phyloP scores from a whole-genome alignment of 805 yeast species.

The Metschnikowia similis region DNA sequence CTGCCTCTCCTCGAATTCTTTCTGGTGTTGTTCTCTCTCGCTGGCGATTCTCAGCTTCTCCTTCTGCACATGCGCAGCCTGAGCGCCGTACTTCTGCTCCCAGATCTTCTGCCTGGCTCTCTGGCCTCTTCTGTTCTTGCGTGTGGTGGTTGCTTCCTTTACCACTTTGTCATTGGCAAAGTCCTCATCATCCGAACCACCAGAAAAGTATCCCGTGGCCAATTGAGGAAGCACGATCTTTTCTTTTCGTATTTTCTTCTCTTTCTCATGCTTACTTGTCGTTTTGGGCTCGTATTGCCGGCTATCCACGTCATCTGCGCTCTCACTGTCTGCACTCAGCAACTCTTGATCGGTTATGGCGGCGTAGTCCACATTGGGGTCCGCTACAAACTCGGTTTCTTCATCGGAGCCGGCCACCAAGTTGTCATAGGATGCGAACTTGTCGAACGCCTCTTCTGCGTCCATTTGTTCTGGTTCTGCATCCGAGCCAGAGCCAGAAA shows the following conservation, averaged over 20 bases:
- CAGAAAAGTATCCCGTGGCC: slow-evolving; percentile 79
- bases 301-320: neutral
- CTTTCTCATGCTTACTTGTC: slow-evolving; percentile 13
- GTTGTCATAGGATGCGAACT: slow-evolving; percentile 34
- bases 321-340: neutral
- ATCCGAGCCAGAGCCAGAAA: neutral
- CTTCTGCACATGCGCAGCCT: slow-evolving; percentile 78
- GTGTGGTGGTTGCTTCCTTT: slow-evolving; percentile 48
- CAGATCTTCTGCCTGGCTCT: slow-evolving; percentile 95
- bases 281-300: slow-evolving; percentile 8
- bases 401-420: slow-evolving; percentile 43
- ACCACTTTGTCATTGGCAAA: slow-evolving; percentile 46
- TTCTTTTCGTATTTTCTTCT: slow-evolving; percentile 24
- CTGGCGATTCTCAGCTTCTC: slow-evolving; percentile 52
- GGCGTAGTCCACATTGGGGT: slow-evolving; percentile 46
- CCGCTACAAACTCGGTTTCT: slow-evolving; percentile 28
- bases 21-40: slow-evolving; percentile 56
- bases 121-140: slow-evolving; percentile 94
- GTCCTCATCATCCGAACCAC: slow-evolving; percentile 67
- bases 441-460: slow-evolving; percentile 26
- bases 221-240: slow-evolving; percentile 57
- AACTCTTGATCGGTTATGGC: slow-evolving; percentile 56
- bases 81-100: slow-evolving; percentile 82
- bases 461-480: slow-evolving; percentile 12
- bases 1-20: slow-evolving; percentile 69